phyloP scores from a whole-genome alignment of 1,284 basidiomycete species.

The Pseudozyma sp. region DNA sequence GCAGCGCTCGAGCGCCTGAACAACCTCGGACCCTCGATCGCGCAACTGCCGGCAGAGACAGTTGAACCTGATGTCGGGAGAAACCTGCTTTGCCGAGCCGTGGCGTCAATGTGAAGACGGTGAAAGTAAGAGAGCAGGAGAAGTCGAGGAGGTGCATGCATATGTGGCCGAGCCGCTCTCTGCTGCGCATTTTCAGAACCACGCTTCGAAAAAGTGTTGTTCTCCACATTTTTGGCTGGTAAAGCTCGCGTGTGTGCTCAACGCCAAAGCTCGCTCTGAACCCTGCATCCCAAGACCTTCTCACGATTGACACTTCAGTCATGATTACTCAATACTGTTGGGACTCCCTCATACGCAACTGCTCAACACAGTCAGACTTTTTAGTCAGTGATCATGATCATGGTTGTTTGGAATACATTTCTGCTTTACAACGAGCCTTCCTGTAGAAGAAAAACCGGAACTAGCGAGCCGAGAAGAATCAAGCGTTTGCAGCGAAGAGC shows the following conservation, averaged over 20 bases:
- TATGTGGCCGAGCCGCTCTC: background rate
- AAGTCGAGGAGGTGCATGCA: background rate
- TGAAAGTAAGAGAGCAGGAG: background rate
- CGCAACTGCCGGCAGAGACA: too few species aligned
- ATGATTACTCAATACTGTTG: background rate
- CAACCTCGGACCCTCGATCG: too few species aligned
- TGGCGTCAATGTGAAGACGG: too few species aligned
- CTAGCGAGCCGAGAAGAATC: background rate
- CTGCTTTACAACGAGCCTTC: slow-evolving; percentile 9
- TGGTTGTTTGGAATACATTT: slow-evolving; percentile 9
- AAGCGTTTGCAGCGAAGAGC: background rate
- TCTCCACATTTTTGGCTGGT: background rate
- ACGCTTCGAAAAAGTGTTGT: slow-evolving; percentile 4
- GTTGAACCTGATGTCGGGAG: too few species aligned
- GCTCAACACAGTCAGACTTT: background rate
- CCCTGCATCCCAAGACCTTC: background rate
- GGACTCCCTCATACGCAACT: background rate
- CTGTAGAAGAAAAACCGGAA: background rate
- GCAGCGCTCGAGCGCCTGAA: background rate
- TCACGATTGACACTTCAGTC: slow-evolving; percentile 7
- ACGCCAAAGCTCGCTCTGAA: background rate
- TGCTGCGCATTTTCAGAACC: background rate
- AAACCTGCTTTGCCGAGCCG: too few species aligned
- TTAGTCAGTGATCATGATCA: background rate
- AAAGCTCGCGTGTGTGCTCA: too few species aligned